These are phyloP conservation scores for Hyphopichia wangnamkhiaoensis DNA, from an alignment of 1,139 yeast species.

Conservation along the genomic window DNA sequence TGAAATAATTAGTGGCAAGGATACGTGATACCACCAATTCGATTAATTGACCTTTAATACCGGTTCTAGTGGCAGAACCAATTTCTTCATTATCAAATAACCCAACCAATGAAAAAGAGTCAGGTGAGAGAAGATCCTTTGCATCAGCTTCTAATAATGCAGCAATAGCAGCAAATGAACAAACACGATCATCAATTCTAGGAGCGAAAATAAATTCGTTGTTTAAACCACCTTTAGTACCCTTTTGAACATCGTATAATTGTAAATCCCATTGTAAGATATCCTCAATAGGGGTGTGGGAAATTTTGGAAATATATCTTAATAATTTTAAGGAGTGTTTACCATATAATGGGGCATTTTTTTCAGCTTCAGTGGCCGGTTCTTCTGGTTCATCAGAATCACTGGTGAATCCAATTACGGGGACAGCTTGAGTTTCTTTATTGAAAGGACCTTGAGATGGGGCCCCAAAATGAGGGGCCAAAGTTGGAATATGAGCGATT, in stretches of 20 bases:
- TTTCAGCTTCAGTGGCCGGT: slow-evolving; percentile 59
- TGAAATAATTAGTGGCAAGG: slow-evolving; percentile 22
- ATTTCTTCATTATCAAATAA: slow-evolving; percentile 65
- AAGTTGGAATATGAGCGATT: slow-evolving; percentile 62
- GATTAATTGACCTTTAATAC: slow-evolving; percentile 49
- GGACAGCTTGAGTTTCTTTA: slow-evolving; percentile 62
- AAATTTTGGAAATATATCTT: slow-evolving; percentile 55
- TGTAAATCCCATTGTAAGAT: slow-evolving; percentile 62
- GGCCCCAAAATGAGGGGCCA: slow-evolving; percentile 68
- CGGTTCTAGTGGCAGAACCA: slow-evolving; percentile 61
- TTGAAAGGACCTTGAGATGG: slow-evolving; percentile 54
- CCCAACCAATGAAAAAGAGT: slow-evolving; percentile 50
- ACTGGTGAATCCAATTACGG: slow-evolving; percentile 51
- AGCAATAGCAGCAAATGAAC: slow-evolving; percentile 59
- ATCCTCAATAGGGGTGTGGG: slow-evolving; percentile 50
- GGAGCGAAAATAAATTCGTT: slow-evolving; percentile 67
- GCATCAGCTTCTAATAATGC: slow-evolving; percentile 47
- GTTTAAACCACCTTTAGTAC: slow-evolving; percentile 59
- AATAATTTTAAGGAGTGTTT: slow-evolving; percentile 57
- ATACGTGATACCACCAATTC: slow-evolving; percentile 39
- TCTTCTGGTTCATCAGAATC: slow-evolving; percentile 29
- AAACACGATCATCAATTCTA: slow-evolving; percentile 65
- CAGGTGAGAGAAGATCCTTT: slow-evolving; percentile 20
- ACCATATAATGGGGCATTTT: slow-evolving; percentile 58
- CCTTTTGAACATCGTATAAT: slow-evolving; percentile 64